phyloP scores from a whole-genome alignment of 2,329 filamentous ascomycete genomes.

The Fusarium globosum region DNA sequence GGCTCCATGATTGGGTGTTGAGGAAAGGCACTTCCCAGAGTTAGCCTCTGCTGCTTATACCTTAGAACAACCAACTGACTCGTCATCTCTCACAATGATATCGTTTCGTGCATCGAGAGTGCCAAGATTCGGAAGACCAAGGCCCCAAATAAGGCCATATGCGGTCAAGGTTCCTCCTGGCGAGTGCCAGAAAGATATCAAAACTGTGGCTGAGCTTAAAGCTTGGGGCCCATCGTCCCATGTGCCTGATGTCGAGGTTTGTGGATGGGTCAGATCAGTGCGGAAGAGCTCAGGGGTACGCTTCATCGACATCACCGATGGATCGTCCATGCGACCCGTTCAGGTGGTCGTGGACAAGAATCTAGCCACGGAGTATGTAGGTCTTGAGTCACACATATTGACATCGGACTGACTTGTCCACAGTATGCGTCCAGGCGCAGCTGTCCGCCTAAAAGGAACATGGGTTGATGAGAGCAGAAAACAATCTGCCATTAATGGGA shows the following conservation, averaged over 20 bases:
- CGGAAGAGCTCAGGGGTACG: constrained; percentile 85
- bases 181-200: constrained; percentile 49
- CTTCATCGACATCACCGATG: constrained; percentile 89
- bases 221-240: constrained; percentile 59
- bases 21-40: constrained; percentile 1
- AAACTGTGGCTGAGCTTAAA: constrained; percentile 67
- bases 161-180: constrained; percentile 48
- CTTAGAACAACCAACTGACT: constrained; percentile 11
- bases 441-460: constrained; percentile 79
- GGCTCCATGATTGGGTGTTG: background rate
- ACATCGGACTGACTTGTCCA: constrained; percentile 43
- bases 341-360: constrained; percentile 83
- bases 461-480: constrained; percentile 64
- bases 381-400: constrained; percentile 5
- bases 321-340: constrained; percentile 80
- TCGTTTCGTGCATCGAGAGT: constrained; percentile 30
- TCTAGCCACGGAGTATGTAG: constrained; percentile 76
- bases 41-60: constrained; percentile 10
- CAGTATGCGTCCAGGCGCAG: constrained; percentile 84
- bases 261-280: constrained; percentile 86
- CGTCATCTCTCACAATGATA: constrained; percentile 35
- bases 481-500: background rate
- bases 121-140: constrained; percentile 11
- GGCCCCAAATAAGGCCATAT: constrained; percentile 42
- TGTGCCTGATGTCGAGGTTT: constrained; percentile 67